Percentiles rank a stretch among this genome's conserved stretches.
Conservation (phyloP, 768 basidiomycete species). For the Pleurotus citrinopileatus region DNA sequence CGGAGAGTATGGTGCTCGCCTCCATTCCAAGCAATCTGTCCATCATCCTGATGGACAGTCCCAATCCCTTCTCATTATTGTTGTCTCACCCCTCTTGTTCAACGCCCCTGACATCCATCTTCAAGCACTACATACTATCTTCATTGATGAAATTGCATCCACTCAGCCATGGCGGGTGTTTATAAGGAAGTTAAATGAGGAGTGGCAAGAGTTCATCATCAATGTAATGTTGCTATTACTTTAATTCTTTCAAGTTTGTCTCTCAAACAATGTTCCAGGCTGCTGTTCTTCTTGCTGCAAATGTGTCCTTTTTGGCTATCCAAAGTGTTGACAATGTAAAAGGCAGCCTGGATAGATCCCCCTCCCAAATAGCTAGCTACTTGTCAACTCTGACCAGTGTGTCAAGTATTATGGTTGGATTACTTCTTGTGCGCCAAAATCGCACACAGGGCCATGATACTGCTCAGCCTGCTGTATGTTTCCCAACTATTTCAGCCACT, state of each 20-base stretch:
- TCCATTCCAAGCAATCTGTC: slow-evolving; percentile 28
- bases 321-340: slow-evolving; percentile 29
- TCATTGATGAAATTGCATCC: slow-evolving; percentile 41
- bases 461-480: slow-evolving; percentile 30
- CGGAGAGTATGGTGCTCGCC: slow-evolving; percentile 41
- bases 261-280: slow-evolving; percentile 34
- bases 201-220: slow-evolving; percentile 41
- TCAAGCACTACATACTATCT: slow-evolving; percentile 37
- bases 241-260: not conserved
- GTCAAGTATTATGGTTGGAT: slow-evolving; percentile 40
- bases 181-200: slow-evolving; percentile 29
- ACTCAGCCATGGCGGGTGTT: slow-evolving; percentile 38
- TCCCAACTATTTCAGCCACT: slow-evolving; percentile 5
- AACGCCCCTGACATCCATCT: slow-evolving; percentile 41
- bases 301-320: slow-evolving; percentile 48
- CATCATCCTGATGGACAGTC: slow-evolving; percentile 9
- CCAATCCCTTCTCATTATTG: slow-evolving; percentile 28
- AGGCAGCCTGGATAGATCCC: slow-evolving; percentile 15
- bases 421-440: slow-evolving; percentile 40
- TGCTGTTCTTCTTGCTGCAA: slow-evolving; percentile 45
- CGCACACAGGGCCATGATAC: slow-evolving; percentile 28
- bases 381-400: slow-evolving; percentile 40
- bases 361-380: slow-evolving; percentile 39
- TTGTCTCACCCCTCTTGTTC: slow-evolving; percentile 39
- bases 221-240: slow-evolving; percentile 27